These are phyloP conservation scores for Sonneratia caseolaris DNA, from an alignment of 345 rosid species.

Conservation along the genomic window DNA sequence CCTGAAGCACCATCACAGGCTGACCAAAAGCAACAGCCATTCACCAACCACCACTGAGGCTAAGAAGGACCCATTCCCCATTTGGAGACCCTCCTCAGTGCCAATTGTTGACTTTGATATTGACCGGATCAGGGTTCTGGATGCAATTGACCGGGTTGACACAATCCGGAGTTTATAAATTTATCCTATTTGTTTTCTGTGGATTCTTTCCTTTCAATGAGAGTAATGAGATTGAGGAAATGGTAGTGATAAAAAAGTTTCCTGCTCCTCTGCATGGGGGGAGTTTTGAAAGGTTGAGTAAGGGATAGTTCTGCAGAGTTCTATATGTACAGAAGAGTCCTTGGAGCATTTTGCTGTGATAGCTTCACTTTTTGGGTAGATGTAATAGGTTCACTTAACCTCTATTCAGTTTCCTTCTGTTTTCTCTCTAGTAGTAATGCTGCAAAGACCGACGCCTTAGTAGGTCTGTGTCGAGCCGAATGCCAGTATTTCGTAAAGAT, in stretches of 20 bases:
- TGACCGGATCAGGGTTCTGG: conserved; percentile 75
- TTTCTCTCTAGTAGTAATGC: too few species aligned
- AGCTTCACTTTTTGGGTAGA: too few species aligned
- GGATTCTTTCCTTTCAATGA: not conserved
- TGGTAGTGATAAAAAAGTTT: not conserved
- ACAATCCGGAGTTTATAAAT: conserved; percentile 25
- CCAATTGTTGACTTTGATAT: conserved; percentile 69
- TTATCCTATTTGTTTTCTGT: not conserved
- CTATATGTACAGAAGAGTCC: not conserved
- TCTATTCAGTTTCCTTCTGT: too few species aligned
- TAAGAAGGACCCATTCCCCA: conserved; percentile 48
- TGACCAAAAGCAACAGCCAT: conserved; percentile 88
- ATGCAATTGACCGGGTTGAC: conserved; percentile 87
- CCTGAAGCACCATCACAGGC: conserved; percentile 58
- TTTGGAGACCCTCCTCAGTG: conserved; percentile 54
- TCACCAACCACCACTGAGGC: conserved; percentile 45
- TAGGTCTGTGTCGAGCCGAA: too few species aligned
- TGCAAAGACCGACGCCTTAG: too few species aligned
- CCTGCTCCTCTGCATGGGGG: not conserved
- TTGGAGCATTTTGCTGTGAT: not conserved
- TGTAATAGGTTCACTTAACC: not conserved
- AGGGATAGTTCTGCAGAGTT: not conserved
- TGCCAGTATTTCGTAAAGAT: too few species aligned
- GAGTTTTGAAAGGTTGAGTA: not conserved
- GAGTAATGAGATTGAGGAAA: not conserved